Evolutionary conservation across 1,139 yeast species (phyloP), one percentile per base, ranked within the genome.

Genomic region (Sporopachydermia cereana): DNA sequence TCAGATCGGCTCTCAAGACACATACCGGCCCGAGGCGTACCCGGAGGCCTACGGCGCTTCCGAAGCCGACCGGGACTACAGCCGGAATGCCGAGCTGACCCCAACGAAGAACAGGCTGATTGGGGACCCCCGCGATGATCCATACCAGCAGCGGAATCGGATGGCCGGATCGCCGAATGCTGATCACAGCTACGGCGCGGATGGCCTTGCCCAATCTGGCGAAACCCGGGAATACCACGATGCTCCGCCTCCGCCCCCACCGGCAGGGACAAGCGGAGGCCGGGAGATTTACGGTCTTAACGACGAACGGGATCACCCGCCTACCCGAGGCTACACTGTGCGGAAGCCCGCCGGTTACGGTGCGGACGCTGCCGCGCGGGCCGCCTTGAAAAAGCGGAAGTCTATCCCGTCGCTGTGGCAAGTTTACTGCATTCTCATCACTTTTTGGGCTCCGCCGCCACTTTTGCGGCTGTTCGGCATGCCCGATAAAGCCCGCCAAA

Each of bases 391-490:
- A 31, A 39, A 36, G 47, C 44, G 24, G 46, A 44, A 3, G 49
- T 48, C 41, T 48, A 45, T 58, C 49, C 63, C 77, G 42, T 77
- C 85, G 41, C 67, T 77, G 47, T 91, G 97, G 98, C 76, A 78
- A 54, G 68, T 79, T 1, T 91, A 86, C 63, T 88, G 96, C 60
- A 76, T 77, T 55, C 54, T 74, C 9, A 65, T 91, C 36, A 89
- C 97, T 0, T 86, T 86, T 61, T 89, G 96, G 93, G 94, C 95
- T 2, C 95, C 96, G 1, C 74, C 82, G 2, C 81, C 89, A 0
- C 52, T 89, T 29, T 66, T 91, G 56, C 68, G 69, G 44, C 61
- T 83, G 46, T 84, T 77, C 62, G 97, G 97, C 3, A 74, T 89
- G 72, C 74, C 74, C 39, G 79, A 84, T 24, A 77, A 77, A 54